A percentile compares a stretch with the other conserved stretches of the same genome.
These are phyloP conservation scores for Fusarium acutatum DNA, from an alignment of 2,329 filamentous ascomycete species.

Conservation along the genomic window DNA sequence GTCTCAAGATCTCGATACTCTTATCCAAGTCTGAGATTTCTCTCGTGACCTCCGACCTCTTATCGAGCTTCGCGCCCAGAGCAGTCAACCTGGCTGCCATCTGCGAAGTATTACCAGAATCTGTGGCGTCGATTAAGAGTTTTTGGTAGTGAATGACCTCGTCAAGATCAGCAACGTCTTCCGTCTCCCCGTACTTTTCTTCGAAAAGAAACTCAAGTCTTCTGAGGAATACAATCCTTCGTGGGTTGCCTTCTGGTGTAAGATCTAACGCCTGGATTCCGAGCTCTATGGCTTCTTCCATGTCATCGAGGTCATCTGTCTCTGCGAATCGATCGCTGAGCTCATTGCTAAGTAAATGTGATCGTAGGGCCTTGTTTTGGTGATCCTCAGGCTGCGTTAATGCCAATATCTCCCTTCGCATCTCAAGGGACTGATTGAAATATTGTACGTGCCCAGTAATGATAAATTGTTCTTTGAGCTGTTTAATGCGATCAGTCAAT, in stretches of 20 bases:
- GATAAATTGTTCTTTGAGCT: neutral
- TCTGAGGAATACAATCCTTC: neutral
- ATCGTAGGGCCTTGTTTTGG: neutral
- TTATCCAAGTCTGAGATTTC: neutral
- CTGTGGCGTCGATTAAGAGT: neutral
- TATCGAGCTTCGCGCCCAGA: neutral
- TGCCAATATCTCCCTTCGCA: neutral
- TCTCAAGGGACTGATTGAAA: neutral
- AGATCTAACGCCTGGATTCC: neutral
- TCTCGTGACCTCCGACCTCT: accelerated
- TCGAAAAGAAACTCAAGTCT: neutral
- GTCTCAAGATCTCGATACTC: neutral
- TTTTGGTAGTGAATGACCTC: neutral
- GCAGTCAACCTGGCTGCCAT: neutral
- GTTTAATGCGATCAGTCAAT: neutral
- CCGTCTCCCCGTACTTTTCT: neutral
- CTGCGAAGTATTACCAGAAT: accelerated
- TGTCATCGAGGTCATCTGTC: neutral
- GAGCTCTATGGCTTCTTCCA: neutral
- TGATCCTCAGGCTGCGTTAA: accelerated
- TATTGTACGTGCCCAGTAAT: neutral
- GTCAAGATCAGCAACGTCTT: neutral
- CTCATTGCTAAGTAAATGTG: neutral
- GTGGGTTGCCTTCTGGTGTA: neutral
- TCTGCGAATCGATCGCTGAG: neutral